Evolutionary conservation across 345 rosid species (phyloP), one percentile per base, ranked within the genome.

Genomic region (Melastoma malabathricum): DNA sequence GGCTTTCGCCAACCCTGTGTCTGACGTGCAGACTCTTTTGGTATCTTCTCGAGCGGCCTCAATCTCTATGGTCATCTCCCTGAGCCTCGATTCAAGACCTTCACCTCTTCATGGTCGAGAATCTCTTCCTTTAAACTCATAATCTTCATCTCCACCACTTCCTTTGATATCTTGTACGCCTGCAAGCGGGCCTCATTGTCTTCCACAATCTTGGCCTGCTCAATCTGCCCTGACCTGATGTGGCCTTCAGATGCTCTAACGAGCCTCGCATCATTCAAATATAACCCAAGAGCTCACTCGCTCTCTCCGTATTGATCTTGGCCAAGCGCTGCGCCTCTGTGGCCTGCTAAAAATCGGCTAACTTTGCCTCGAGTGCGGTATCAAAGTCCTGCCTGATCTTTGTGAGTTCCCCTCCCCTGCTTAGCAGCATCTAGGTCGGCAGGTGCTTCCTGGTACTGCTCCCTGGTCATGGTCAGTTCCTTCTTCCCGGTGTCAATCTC

Each of bases 331-430:
- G 67, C 0, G 93, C 95, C 55, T 87, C 96, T 0, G 83, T 80
- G 1, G 90, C 83, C 49, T 77, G 86, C 47, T 79, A 86, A 59
- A 82, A 58, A 0, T 86, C 65, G 0, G 80, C 72, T 52, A 66
- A 17, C 61, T 92, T 92, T 1, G 72, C 60, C 10, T 84, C 96
- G 74, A 74, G 51, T 2, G 74, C 72, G 0, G 89, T 73, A 51
- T 79, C 95, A 25, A 87, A 87, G 61, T 86, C 93, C 64, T 82
- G 96, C 56, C 86, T 60, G 51, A 82, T 59, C 60, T 69, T 72
- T 15, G 74, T 79, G 47, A 92, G 82, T 59, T 77, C n/a, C n/a
- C n/a, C n/a, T n/a, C n/a, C n/a, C 73, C 44, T 84, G 95, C 61
- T 87, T 92, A 3, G 79, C 75, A 2, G 81, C 60, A 39, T 79